Base-by-base conservation (phyloP, 2,329 filamentous ascomycete species). In the Cucurbitaria berberidis region DNA sequence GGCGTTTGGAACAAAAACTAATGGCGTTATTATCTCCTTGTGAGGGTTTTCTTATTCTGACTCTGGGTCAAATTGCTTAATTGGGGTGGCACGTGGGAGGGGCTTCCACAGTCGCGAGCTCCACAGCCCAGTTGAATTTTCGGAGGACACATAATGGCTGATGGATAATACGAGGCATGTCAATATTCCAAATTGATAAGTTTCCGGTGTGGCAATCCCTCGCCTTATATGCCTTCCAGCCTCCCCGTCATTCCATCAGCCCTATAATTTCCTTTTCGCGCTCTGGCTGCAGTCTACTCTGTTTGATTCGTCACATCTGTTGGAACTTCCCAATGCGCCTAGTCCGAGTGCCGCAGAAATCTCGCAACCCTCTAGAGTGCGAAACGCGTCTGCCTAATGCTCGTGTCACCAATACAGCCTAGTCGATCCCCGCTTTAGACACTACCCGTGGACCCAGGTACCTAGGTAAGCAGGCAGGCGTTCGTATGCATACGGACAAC, bases 351-450 rank as follows among this genome's bases (percentile, higher is more conserved):
- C n/a, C 21, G 29, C 30, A 8, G 22, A 26, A 45, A 36, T 45
- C 7, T 24, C n/a, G n/a, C 18, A 35, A 24, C 43, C 43, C 13
- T 26, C 5, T 24, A 7, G 10, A 9, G 21, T 18, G 11, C 8
- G 16, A 11, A 45, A 45, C 43, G 32, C 43, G 43, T 26, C 43
- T 45, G 43, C 43, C 43, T 45, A 19, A 38, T 36, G 30, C 30
- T 35, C 18, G 19, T 18, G 42, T 18, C 30, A 35, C 43, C 8
- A 3, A 11, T 43, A 3, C 18, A 18, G 26, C 10, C 27, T 43
- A 43, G 41, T 15, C 19, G 24, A 16, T 5, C 32, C 21, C 26
- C 41, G 41, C 41, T n/a, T 43, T 16, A 9, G 27, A 27, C 4
- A 29, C 27, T n/a, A n/a, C n/a, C n/a, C n/a, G n/a, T n/a, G n/a